Evolutionary conservation across 495 filamentous ascomycete species (phyloP).

Genomic region (Parathielavia hyrcaniae): DNA sequence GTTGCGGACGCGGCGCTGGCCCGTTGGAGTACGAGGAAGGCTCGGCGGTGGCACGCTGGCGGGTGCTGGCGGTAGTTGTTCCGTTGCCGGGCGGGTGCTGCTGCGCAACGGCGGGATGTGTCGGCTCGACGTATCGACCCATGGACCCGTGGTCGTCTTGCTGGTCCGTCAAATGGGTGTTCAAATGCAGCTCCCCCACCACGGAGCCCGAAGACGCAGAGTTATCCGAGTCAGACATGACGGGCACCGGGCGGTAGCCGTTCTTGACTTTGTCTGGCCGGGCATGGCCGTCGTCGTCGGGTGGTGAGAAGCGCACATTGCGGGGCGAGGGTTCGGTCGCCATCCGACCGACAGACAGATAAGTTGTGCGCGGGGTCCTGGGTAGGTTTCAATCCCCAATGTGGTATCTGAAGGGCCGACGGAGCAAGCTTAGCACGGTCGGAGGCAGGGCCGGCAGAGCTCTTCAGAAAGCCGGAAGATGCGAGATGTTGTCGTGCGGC

Average conservation of each 20-base stretch:
- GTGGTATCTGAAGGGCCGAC: constrained; percentile 2
- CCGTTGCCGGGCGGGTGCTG: constrained; percentile 25
- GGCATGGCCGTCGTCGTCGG: constrained; percentile 31
- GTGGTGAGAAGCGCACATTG: constrained; percentile 47
- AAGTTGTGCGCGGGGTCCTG: background rate
- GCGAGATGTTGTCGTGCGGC: background rate
- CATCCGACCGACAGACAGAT: constrained; percentile 16
- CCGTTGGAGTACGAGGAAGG: constrained; percentile 26
- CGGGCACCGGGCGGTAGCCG: constrained; percentile 41
- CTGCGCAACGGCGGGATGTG: constrained; percentile 33
- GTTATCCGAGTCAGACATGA: constrained; percentile 56
- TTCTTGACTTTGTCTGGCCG: constrained; percentile 36
- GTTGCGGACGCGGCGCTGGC: constrained; percentile 27
- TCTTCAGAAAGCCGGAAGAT: background rate
- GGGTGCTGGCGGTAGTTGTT: constrained; percentile 31
- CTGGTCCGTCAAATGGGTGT: constrained; percentile 42
- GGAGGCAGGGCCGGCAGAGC: background rate
- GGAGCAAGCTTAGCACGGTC: background rate
- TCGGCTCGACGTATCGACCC: constrained; percentile 35
- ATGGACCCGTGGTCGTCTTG: constrained; percentile 43
- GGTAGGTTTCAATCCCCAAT: background rate
- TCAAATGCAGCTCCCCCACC: constrained; percentile 52
- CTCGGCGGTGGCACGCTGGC: constrained; percentile 29
- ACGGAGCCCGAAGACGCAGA: constrained; percentile 52
- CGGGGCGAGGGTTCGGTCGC: constrained; percentile 45